Base-by-base conservation (phyloP, 177 flowering plant genomes). In the Vitis hybrid region DNA sequence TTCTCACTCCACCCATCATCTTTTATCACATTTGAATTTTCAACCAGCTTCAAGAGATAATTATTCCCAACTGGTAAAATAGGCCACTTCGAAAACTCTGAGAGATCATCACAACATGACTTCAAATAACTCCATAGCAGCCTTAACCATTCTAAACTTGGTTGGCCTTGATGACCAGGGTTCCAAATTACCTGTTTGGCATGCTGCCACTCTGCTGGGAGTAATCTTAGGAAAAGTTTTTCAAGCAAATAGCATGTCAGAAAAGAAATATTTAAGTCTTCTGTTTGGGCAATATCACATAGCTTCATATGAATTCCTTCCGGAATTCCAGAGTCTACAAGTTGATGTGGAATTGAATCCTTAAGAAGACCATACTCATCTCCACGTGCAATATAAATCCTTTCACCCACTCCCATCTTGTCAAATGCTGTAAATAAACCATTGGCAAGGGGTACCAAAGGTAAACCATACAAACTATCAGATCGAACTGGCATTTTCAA, bases 1-100 rank as follows among this genome's bases (percentile, higher is more conserved):
- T 93, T 95, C 80, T 95, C 99, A 86, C 91, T 95, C 99, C 98
- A 93, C 54, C 97, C 99, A 60, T 89, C 92, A 80, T 88, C 83
- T 82, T 71, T 83, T 46, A 95, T 87, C 66, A 95, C 92, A 79
- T 85, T 82, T 61, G 97, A 91, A 82, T 86, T 88, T 76, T 81
- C 75, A 62, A 83, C 82, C 71, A 93, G 89, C 73, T 84, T 90
- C 81, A 90, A 57, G 52, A 95, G 94, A 74, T 51, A 76, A 78
- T 71, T 77, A 63, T 81, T 80, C 66, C 77, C 88, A 70, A 88
- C 90, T 15, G 98, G 99, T 70, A 95, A 81, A 69, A 93, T 84
- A 67, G 99, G 97, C 99, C 99, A 92, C 78, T 86, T 88, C 18
- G 82, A 79, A 83, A 91, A 93, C 59, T 89, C 59, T 52, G 90